Conservation (phyloP, 495 filamentous ascomycete genomes). For the Penicillium mononematosum region DNA sequence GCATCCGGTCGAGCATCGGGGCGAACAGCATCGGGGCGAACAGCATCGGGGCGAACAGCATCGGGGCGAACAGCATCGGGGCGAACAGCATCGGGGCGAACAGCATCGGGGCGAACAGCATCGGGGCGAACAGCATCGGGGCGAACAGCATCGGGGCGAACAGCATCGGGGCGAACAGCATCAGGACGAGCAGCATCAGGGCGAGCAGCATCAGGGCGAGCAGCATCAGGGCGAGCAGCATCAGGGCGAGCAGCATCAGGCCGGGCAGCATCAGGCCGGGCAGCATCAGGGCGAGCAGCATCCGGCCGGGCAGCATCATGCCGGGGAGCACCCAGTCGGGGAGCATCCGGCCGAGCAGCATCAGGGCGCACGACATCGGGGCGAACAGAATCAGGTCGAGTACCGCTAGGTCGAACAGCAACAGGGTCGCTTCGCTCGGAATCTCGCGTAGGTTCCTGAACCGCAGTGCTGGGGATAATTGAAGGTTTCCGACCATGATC, state of each 20-base stretch:
- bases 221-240: background rate
- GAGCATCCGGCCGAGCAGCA: background rate
- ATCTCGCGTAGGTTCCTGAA: slow-evolving; percentile 42
- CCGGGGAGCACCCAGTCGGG: background rate
- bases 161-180: background rate
- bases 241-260: background rate
- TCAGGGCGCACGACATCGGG: background rate
- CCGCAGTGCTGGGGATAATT: slow-evolving; percentile 25
- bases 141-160: background rate
- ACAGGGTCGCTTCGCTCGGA: slow-evolving; percentile 39
- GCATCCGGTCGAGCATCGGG: slow-evolving; percentile 8
- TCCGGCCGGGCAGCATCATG: background rate
- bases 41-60: background rate
- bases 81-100: background rate
- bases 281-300: background rate
- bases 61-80: background rate
- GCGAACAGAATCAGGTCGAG: background rate
- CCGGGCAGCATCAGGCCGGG: background rate
- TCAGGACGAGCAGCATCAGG: background rate
- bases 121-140: background rate
- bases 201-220: slow-evolving; percentile 28
- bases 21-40: slow-evolving; percentile 36
- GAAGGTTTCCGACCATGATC: slow-evolving; percentile 42
- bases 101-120: slow-evolving; percentile 35
- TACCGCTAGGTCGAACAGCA: slow-evolving; percentile 24